Conservation (phyloP, 139 green algal species). For the Desmodesmus armatus region DNA sequence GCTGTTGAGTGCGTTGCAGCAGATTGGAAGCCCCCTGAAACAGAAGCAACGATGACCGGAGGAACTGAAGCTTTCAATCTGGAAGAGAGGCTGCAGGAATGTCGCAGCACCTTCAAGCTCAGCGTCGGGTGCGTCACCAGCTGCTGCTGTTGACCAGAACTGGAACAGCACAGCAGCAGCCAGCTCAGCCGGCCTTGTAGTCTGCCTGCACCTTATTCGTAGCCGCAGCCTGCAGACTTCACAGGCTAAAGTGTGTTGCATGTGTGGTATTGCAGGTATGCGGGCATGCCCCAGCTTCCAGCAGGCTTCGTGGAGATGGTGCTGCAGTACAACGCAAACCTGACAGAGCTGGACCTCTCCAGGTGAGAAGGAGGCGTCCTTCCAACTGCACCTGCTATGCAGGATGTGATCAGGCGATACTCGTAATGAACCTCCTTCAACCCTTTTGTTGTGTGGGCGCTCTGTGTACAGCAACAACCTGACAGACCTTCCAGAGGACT, state of each 20-base stretch:
- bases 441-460: background rate
- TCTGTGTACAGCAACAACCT: conserved; percentile 88
- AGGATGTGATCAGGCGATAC: background rate
- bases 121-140: conserved; percentile 68
- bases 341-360: conserved; percentile 83
- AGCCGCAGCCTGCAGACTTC: background rate
- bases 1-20: too few relatives aligned
- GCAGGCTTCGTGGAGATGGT: conserved; percentile 66
- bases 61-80: too few relatives aligned
- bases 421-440: background rate
- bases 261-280: conserved; percentile 62
- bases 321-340: conserved; percentile 72
- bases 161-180: background rate
- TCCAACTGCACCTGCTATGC: background rate
- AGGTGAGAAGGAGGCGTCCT: conserved; percentile 37
- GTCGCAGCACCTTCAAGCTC: conserved; percentile 72
- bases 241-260: background rate
- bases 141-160: background rate
- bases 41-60: too few relatives aligned
- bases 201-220: background rate
- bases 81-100: conserved; percentile 73
- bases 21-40: too few relatives aligned
- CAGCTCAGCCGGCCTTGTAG: background rate
- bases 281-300: conserved; percentile 64
- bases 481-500: conserved; percentile 75